A percentile compares a stretch with the other conserved stretches of the same genome.
Evolutionary conservation across 2,329 filamentous ascomycete genomes (phyloP).

Genomic region (Aureobasidium sp.): DNA sequence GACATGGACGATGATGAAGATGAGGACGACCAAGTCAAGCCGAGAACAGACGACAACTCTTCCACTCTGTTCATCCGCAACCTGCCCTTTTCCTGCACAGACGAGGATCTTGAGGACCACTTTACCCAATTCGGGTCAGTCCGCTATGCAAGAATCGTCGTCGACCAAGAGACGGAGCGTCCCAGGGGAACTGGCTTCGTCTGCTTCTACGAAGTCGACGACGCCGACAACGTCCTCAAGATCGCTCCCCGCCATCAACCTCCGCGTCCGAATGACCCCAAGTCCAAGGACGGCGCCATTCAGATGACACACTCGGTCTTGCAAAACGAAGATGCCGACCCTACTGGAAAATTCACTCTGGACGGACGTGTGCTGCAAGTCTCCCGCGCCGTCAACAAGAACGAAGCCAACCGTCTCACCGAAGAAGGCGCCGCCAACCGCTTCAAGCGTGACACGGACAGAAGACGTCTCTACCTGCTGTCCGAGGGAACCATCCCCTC

Average conservation of each 20-base stretch:
- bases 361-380: constrained; percentile 83
- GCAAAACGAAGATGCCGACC: constrained; percentile 76
- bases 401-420: constrained; percentile 68
- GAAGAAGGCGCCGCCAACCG: constrained; percentile 58
- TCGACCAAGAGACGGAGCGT: constrained; percentile 76
- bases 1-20: constrained; percentile 37
- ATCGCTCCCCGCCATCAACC: constrained; percentile 56
- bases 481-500: constrained; percentile 74
- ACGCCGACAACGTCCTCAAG: constrained; percentile 70
- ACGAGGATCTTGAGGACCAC: constrained; percentile 75
- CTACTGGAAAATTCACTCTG: constrained; percentile 78
- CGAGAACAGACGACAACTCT: constrained; percentile 51
- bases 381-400: constrained; percentile 75
- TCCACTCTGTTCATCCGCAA: constrained; percentile 90
- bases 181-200: constrained; percentile 93
- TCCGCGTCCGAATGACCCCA: constrained; percentile 25
- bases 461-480: constrained; percentile 80
- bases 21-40: constrained; percentile 35
- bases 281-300: constrained; percentile 20
- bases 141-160: constrained; percentile 83
- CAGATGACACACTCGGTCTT: constrained; percentile 69
- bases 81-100: constrained; percentile 78
- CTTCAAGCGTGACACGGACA: constrained; percentile 72
- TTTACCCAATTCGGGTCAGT: constrained; percentile 84
- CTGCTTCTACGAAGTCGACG: constrained; percentile 73